Base-by-base conservation (phyloP, 108 stramenopile species). In the Nitzschia inconspicua region DNA sequence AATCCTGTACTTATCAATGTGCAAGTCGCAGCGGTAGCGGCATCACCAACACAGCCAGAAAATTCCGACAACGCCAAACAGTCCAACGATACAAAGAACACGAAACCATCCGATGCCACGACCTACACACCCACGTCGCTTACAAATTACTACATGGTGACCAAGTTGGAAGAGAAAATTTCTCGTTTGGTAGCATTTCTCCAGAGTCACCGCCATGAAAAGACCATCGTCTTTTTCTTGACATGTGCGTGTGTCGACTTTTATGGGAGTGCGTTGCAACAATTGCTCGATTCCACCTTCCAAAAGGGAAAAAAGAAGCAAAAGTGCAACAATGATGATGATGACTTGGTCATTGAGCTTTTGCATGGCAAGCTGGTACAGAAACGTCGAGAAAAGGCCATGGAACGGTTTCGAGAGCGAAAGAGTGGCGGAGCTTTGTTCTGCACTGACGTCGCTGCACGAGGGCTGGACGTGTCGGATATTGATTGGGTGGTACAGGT, bases 201-300 rank as follows among this genome's bases (percentile, higher is more conserved):
- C 24, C 59, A 73, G 49, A 61, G 79, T 32, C 90, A 93, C 62
- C 59, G 63, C 10, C 55, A 78, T 13, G 83, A 93, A 60, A 98
- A 97, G 65, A 74, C 90, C 0, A 96, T 99, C 30, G 89, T 99
- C 0, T 99, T 99, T 80, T 95, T 96, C 50, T 57, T 94, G 43
- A 99, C 98, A 14, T 99, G 98, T 68, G 96, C 98, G 3, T 84
- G 91, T 53, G 98, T 98, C 36, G 98, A 97, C 62, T 95, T 95
- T 79, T 94, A 84, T 73, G 91, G 86, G 25, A 63, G 59, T 35
- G 75, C 86, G 7, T 59, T 94, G 48, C 61, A 82, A 57, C 44
- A 75, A 57, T 23, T 88, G 27, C 60, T 86, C 1, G 29, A 41
- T 35, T 36, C 5, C 13, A 19, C 53, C 7, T 44, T 47, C 72